Evolutionary conservation across 164 flowering plant species (phyloP).

Genomic region (Tetrastigma voinierianum): DNA sequence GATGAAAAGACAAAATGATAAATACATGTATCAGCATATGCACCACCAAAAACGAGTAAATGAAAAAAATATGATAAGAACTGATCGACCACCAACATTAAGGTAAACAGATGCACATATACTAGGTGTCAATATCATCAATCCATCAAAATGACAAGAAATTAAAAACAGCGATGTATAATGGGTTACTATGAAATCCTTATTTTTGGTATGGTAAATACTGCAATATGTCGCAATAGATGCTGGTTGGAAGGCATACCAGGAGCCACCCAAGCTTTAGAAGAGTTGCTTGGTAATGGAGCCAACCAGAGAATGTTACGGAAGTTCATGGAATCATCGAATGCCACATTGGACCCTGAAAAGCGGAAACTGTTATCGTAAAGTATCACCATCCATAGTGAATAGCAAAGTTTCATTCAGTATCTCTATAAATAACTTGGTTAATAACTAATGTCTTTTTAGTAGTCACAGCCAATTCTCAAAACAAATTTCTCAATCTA

Average conservation of each 20-base stretch:
- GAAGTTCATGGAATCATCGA: conserved; percentile 81
- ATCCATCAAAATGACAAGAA: too few relatives aligned
- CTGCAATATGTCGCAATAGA: background rate
- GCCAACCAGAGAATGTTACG: conserved; percentile 98
- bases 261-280: conserved; percentile 73
- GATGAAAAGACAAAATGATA: background rate
- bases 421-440: background rate
- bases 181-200: too few relatives aligned
- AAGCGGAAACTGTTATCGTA: background rate
- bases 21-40: background rate
- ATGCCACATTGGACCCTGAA: conserved; percentile 69
- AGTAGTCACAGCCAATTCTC: too few relatives aligned
- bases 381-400: background rate
- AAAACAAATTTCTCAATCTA: background rate
- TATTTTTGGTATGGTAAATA: background rate
- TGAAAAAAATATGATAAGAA: too few relatives aligned
- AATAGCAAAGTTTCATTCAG: background rate
- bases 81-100: too few relatives aligned
- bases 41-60: too few relatives aligned
- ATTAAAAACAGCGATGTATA: too few relatives aligned
- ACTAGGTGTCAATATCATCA: too few relatives aligned
- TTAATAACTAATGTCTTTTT: background rate
- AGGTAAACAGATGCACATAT: too few relatives aligned
- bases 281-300: conserved; percentile 71
- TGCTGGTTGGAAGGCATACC: conserved; percentile 41